Base-by-base conservation (phyloP, 2,329 filamentous ascomycete genomes). In the Paraphoma sp. region DNA sequence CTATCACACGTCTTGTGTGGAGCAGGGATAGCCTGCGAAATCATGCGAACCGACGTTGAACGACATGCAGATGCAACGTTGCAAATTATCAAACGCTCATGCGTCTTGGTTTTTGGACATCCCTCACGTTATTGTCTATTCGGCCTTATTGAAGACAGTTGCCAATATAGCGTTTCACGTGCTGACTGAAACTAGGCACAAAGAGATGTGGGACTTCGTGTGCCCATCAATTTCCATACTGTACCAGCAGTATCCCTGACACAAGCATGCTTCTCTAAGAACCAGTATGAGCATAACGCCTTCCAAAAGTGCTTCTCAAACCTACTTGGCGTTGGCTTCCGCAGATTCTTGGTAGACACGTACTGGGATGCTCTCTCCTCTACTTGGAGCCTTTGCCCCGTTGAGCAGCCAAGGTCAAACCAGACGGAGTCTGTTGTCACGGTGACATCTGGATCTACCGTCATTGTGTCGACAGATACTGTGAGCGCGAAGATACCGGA, bases 191-290 rank as follows among this genome's bases (percentile, higher is more conserved):
- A 44, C 38, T 64, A 87, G 87, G 85, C 86, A 44, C 84, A 88
- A 71, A 78, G 87, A 72, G 87, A 90, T 78, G 77, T 88, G 41
- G 81, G 82, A 18, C 75, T 84, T 10, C 78, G 81, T 53, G 78
- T 89, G 6, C 87, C 87, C 2, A 82, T 90, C 65, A 88, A 89
- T 65, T 88, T 81, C 69, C 82, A 87, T 40, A 86, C 84, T 3
- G 74, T 78, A 14, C 84, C 87, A 9, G 84, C 82, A 1, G 80
- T 88, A 1, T 84, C 83, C 9, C 65, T 89, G 38, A 81, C 79
- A 1, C 79, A 83, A 29, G 86, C 85, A 9, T 90, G 87, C 69
- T 89, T 89, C 64, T 74, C 78, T 8, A 64, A 80, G 53, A 76
- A 79, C 6, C 74, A 79, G n/a, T 89, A 84, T 70, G 82, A 85